A percentile compares a stretch with the other conserved stretches of the same genome.
Conservation (phyloP, 2,329 filamentous ascomycete genomes). For the Gaeumannomyces tritici region DNA sequence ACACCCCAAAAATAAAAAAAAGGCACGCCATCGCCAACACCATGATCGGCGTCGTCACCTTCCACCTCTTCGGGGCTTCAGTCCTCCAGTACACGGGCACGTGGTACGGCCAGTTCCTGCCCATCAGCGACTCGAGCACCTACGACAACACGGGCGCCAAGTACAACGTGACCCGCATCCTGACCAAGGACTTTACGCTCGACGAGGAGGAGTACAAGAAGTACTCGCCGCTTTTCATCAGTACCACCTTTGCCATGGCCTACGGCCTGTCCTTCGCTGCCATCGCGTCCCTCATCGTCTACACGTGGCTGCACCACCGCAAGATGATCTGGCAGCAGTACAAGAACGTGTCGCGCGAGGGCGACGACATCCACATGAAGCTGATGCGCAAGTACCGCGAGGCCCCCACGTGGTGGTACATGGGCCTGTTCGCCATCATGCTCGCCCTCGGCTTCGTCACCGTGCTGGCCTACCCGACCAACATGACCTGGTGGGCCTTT, state of each 20-base stretch:
- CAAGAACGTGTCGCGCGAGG: constrained; percentile 46
- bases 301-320: constrained; percentile 58
- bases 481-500: constrained; percentile 65
- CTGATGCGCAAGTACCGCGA: constrained; percentile 54
- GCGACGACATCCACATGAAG: constrained; percentile 55
- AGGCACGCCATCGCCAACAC: constrained; percentile 67
- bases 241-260: constrained; percentile 59
- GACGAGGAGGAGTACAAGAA: constrained; percentile 53
- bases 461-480: constrained; percentile 53
- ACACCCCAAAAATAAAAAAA: neutral
- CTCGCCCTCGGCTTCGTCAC: constrained; percentile 43
- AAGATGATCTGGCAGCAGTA: constrained; percentile 57
- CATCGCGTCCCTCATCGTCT: constrained; percentile 58
- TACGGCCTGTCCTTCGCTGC: constrained; percentile 67
- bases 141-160: constrained; percentile 59
- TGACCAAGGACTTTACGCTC: constrained; percentile 52
- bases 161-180: constrained; percentile 57
- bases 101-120: constrained; percentile 56
- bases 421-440: constrained; percentile 44
- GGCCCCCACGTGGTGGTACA: constrained; percentile 56
- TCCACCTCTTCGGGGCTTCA: constrained; percentile 51
- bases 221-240: constrained; percentile 62
- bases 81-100: constrained; percentile 55
- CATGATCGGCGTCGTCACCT: constrained; percentile 54
- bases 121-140: constrained; percentile 59